Conservation (phyloP, 108 stramenopile genomes). For the Licmophora abbreviata region DNA sequence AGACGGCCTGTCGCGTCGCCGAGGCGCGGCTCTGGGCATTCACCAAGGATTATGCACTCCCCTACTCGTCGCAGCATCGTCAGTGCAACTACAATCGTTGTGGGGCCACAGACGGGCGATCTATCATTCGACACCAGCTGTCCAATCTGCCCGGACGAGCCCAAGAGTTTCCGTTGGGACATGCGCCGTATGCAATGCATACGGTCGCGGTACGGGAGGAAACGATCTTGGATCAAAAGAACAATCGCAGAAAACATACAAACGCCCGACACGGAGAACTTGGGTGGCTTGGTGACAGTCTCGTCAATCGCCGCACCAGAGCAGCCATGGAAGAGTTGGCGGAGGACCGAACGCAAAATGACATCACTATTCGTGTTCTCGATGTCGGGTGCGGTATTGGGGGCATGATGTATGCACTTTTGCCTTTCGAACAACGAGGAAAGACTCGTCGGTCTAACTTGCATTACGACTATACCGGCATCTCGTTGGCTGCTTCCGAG, state of each 20-base stretch:
- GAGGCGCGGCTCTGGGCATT: background rate
- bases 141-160: background rate
- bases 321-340: constrained; percentile 10
- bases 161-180: background rate
- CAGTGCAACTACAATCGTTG: background rate
- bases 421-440: background rate
- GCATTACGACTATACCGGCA: constrained; percentile 28
- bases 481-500: constrained; percentile 21
- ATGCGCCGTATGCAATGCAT: constrained; percentile 12
- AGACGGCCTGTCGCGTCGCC: background rate
- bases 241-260: no score
- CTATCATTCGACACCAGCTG: background rate
- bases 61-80: background rate
- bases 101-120: background rate
- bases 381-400: constrained; percentile 24
- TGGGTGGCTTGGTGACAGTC: constrained; percentile 24
- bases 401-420: constrained; percentile 26
- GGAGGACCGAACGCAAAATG: background rate
- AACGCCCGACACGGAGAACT: background rate
- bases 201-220: background rate
- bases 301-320: no score
- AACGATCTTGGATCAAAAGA: background rate
- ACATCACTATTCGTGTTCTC: background rate
- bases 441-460: no score
- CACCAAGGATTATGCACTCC: background rate